Base-by-base conservation (phyloP, 2,329 filamentous ascomycete genomes). In the Fusarium ambrosium region DNA sequence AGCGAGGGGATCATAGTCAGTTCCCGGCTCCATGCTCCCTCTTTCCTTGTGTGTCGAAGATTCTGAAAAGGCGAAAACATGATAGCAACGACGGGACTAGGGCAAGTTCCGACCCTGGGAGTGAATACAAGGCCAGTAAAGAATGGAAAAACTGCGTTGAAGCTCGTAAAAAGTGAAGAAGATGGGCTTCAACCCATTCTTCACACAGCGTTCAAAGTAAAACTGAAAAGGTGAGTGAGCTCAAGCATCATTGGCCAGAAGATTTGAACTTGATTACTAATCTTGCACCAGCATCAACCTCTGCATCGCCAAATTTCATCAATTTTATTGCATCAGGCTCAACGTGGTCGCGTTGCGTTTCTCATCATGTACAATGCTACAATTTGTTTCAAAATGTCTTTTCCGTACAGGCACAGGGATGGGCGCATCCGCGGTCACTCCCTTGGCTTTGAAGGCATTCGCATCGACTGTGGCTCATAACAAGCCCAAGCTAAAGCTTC, bases 401-500 rank as follows among this genome's bases (percentile, higher is more conserved):
- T 69, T 75, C 18, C 73, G 78, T 66, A 74, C 76, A 53, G 45
- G 59, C 51, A 16, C 65, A 51, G 67, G 69, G 48, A 68, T 66
- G n/a, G 60, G 59, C 45, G 62, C 41, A 24, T 62, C 66, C 16
- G 59, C 55, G 45, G 63, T 64, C 39, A 74, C 45, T n/a, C 53
- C 60, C 37, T 39, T 48, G 55, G 62, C 65, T n/a, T 71, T 70
- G 62, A 79, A 71, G 68, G 69, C 73, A 32, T 79, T 75, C 66
- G 77, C 79, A 29, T 74, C 79, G 18, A 64, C 76, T 10, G 22
- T 73, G 29, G 43, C 69, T 65, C 69, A 69, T 53, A 66, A 70
- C 6, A 56, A 48, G 34, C 76, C 72, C 34, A 83, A 83, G 63
- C 72, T 96, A 64, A 88, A 88, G 66, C 90, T 97, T 48, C 93